Conservation (phyloP, 2,329 filamentous ascomycete species). For the Nothomitra cinnamomea region DNA sequence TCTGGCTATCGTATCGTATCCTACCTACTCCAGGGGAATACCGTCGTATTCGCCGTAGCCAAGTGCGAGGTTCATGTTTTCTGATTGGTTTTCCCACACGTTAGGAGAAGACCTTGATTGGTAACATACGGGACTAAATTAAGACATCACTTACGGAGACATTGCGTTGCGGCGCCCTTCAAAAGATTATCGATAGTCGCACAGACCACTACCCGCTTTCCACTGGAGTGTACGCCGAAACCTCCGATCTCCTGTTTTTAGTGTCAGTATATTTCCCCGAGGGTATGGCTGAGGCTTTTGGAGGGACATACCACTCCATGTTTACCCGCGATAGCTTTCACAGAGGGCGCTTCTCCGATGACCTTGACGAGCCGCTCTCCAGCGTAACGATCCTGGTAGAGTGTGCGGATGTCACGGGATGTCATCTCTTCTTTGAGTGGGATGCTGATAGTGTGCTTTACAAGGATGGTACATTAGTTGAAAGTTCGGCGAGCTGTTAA, state of each 20-base stretch:
- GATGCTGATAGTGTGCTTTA: constrained; percentile 70
- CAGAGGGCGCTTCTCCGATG: constrained; percentile 68
- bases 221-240: constrained; percentile 79
- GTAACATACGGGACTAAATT: constrained; percentile 6
- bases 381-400: constrained; percentile 92
- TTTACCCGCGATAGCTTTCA: constrained; percentile 69
- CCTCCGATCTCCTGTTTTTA: constrained; percentile 57
- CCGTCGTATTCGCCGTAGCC: constrained; percentile 81
- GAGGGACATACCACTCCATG: constrained; percentile 45
- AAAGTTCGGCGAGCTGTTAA: background rate
- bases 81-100: constrained; percentile 23
- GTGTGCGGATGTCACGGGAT: constrained; percentile 76
- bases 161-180: constrained; percentile 87
- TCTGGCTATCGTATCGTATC: too few relatives aligned
- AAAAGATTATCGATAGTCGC: constrained; percentile 86
- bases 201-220: constrained; percentile 86
- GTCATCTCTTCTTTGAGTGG: constrained; percentile 76
- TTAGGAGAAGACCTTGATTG: background rate
- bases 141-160: constrained; percentile 61
- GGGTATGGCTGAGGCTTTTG: too few relatives aligned
- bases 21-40: constrained; percentile 43
- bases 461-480: constrained; percentile 6
- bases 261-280: background rate
- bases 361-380: constrained; percentile 93
- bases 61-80: constrained; percentile 89